Base-by-base conservation (phyloP, 805 yeast genomes). In the Starmerella sirachaensis region DNA sequence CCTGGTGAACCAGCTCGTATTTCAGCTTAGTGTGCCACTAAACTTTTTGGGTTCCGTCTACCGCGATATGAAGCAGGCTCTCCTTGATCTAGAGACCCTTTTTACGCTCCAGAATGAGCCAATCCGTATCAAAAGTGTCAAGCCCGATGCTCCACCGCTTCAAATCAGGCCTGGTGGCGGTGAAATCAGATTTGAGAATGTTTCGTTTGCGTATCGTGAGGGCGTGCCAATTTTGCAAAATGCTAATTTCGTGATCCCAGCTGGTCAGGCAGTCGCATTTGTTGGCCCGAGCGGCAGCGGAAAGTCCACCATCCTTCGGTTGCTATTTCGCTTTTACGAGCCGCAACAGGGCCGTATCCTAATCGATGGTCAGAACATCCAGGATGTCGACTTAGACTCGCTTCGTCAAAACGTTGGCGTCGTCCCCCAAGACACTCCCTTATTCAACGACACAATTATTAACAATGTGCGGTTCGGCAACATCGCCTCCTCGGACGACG, bases 231-330 rank as follows among this genome's bases (percentile, higher is more conserved):
- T 88, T 50, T 65, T 88, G 51, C 65, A 70, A 27, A 79, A 88
- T 56, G 86, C 88, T 9, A 63, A 78, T 2, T 91, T 88, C 54
- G 72, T 76, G 2, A 81, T 88, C 30, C 95, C 95, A 3, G 84
- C 93, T 3, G 98, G 97, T 6, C 60, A 75, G 47, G 82, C 82
- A 48, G 88, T 86, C 12, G 97, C 97, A 9, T 74, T 88, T 52
- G 98, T 88, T 9, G 98, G 98, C 0, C 93, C 97, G 0, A 78
- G 93, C 6, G 98, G 98, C 4, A 76, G 88, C 49, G 98, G 98
- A 29, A 88, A 88, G 61, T 83, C 95, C 0, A 88, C 98, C 0
- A 72, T 91, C 27, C 61, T 88, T 49, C 69, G 85, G 52, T 63
- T 88, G 24, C 77, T 84, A 0, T 88, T 88, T 64, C 63, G 98